Base-by-base conservation (phyloP, 225 moss, liverwort and hornwort genomes). In the Pseudoscleropodium purum region DNA sequence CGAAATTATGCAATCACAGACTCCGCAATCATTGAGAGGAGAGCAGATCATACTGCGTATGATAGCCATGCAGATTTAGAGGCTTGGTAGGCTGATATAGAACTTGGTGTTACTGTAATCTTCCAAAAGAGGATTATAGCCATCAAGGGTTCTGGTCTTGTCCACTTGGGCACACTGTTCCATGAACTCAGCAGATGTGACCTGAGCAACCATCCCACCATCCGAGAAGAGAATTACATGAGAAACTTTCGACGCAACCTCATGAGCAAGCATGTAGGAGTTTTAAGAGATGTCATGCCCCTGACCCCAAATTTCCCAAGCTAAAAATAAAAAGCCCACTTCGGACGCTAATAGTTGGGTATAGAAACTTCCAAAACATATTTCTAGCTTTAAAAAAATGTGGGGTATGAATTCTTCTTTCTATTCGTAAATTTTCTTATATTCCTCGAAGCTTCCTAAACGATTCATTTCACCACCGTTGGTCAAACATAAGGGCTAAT, bases 21-120 rank as follows among this genome's bases (percentile, higher is more conserved):
- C 61, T 83, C 18, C 52, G 26, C 59, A 78, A 47, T 62, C 84
- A 84, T 81, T 67, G 41, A 87, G 73, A 72, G 31, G 73, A 83
- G 49, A 85, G 89, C 52, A 83, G 49, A 51, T 82, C 60, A 15
- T 49, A 81, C 75, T 75, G 89, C 27, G 37, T 26, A 67, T 51
- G 77, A 84, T 39, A 51, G 79, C 65, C 75, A 79, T 86, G 60
- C 33, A 73, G 82, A 72, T 52, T 92, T 75, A 94, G 62, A 91
- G 84, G 74, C 88, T 90, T 76, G 99, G 96, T n/a, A 95, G 92
- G 90, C 97, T 99, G 21, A 99, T 90, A 79, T 95, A 99, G 87
- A 97, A 96, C 80, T 94, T 96, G 69, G 97, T 99, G 66, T 99
- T 97, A 89, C 95, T 97, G 64, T 96, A 99, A 89, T 99, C 99